Evolutionary conservation across 208 protist genomes (phyloP).

Genomic region (Wallacemonas sp.): DNA sequence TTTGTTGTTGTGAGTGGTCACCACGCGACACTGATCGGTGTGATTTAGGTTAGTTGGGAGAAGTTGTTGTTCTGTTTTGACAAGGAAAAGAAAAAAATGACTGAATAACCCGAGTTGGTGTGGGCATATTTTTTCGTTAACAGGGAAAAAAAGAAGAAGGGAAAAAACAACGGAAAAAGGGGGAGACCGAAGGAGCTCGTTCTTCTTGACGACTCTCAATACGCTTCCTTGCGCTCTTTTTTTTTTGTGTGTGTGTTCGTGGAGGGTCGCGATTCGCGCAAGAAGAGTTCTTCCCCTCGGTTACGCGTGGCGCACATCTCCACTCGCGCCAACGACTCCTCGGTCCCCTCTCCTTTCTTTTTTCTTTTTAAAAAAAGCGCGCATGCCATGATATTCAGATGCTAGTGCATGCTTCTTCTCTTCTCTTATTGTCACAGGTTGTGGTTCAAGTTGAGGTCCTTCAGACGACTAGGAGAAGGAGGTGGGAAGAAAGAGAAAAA

Average conservation of each 20-base stretch:
- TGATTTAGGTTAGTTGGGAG: slow-evolving; percentile 9
- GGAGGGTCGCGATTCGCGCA: too few relatives aligned
- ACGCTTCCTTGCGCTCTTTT: background rate
- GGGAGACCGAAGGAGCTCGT: background rate
- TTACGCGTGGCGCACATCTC: too few relatives aligned
- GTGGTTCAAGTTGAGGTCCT: too few relatives aligned
- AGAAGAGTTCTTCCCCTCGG: too few relatives aligned
- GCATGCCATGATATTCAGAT: too few relatives aligned
- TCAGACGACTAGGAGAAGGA: too few relatives aligned
- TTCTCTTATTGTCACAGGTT: too few relatives aligned
- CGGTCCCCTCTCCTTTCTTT: slow-evolving; percentile 2
- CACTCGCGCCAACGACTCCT: background rate
- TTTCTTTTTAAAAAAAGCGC: slow-evolving; percentile 17
- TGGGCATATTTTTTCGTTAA: slow-evolving; percentile 4
- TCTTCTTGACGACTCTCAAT: background rate
- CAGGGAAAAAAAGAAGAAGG: background rate
- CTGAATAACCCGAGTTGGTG: slow-evolving; percentile 3
- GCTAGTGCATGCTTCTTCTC: too few relatives aligned
- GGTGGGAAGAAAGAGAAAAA: background rate
- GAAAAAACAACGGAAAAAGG: too few relatives aligned
- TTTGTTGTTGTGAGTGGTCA: too few relatives aligned
- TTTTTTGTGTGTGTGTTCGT: too few relatives aligned
- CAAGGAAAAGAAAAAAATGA: slow-evolving; percentile 9
- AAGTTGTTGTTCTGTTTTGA: slow-evolving; percentile 7
- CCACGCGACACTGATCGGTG: too few relatives aligned